Percentiles rank a stretch among this genome's conserved stretches.
Conservation (phyloP, 768 basidiomycete species). For the Boletus subcaerulescens region DNA sequence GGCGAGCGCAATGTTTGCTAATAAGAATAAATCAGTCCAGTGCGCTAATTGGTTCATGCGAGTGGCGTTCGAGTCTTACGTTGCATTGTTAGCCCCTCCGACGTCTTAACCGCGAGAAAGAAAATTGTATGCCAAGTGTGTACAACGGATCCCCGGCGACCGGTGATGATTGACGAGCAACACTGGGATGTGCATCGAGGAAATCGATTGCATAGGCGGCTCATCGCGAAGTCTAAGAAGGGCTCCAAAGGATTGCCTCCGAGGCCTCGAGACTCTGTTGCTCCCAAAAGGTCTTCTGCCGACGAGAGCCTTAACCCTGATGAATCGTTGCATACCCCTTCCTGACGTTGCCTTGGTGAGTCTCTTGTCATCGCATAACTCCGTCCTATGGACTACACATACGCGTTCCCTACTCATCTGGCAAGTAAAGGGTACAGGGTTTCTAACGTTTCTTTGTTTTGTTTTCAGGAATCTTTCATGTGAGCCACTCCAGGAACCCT, state of each 20-base stretch:
- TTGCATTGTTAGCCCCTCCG: conserved; percentile 47
- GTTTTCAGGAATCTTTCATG: neutral
- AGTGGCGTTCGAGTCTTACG: conserved; percentile 8
- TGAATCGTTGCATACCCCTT: neutral
- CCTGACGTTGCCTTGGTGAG: conserved; percentile 13
- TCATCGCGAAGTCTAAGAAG: conserved; percentile 33
- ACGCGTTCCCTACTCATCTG: neutral
- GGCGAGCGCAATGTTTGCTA: conserved; percentile 51
- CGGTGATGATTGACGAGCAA: conserved; percentile 59
- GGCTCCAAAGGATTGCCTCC: neutral
- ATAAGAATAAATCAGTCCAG: conserved; percentile 46
- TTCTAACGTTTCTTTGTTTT: neutral
- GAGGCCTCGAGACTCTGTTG: neutral
- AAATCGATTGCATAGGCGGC: conserved; percentile 55
- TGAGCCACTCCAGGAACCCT: neutral
- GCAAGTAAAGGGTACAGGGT: conserved; percentile 1
- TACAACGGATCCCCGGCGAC: conserved; percentile 52
- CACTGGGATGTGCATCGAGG: conserved; percentile 56
- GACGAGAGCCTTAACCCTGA: conserved; percentile 1
- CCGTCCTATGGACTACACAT: neutral
- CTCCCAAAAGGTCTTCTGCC: conserved; percentile 3
- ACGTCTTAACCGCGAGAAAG: conserved; percentile 51
- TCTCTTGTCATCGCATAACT: neutral
- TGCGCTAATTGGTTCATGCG: conserved; percentile 24
- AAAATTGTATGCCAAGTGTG: conserved; percentile 62